Percentiles rank a stretch among this genome's conserved stretches.
These are phyloP conservation scores for Fusarium dlaminii DNA, from an alignment of 2,329 filamentous ascomycete species.

Conservation along the genomic window DNA sequence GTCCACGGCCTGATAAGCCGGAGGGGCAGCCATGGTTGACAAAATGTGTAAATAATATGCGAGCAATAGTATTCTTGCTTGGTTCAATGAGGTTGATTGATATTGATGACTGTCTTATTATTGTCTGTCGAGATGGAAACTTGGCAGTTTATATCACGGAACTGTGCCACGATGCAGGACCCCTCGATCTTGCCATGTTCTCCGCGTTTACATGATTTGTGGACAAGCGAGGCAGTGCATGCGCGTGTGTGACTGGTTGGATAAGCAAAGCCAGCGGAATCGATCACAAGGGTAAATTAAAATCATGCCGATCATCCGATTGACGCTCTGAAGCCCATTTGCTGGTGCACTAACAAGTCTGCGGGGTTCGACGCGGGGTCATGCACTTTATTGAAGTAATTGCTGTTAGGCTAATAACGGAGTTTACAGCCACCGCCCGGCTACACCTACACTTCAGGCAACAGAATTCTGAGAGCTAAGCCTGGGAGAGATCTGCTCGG, in stretches of 20 bases:
- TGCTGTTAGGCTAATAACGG: background rate
- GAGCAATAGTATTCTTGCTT: background rate
- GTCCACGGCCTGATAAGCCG: constrained; percentile 17
- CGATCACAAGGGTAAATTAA: background rate
- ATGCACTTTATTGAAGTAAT: background rate
- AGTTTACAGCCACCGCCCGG: constrained; percentile 4
- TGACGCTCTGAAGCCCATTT: no score
- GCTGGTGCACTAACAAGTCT: background rate
- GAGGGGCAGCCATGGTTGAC: constrained; percentile 18
- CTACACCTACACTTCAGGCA: background rate
- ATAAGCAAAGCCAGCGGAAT: background rate
- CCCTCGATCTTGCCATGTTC: background rate
- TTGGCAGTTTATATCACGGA: constrained; percentile 10
- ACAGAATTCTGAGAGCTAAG: background rate
- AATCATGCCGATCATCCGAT: constrained; percentile 19
- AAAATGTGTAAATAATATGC: background rate
- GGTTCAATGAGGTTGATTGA: background rate
- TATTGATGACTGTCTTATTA: background rate
- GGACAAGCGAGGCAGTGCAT: constrained; percentile 4
- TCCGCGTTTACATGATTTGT: background rate
- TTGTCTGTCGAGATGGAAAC: background rate
- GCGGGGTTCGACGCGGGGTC: background rate
- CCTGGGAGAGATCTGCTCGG: background rate
- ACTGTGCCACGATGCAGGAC: background rate
- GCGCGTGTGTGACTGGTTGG: background rate